Base-by-base conservation (phyloP, 169 alveolate species). In the Eimeria tenella region DNA sequence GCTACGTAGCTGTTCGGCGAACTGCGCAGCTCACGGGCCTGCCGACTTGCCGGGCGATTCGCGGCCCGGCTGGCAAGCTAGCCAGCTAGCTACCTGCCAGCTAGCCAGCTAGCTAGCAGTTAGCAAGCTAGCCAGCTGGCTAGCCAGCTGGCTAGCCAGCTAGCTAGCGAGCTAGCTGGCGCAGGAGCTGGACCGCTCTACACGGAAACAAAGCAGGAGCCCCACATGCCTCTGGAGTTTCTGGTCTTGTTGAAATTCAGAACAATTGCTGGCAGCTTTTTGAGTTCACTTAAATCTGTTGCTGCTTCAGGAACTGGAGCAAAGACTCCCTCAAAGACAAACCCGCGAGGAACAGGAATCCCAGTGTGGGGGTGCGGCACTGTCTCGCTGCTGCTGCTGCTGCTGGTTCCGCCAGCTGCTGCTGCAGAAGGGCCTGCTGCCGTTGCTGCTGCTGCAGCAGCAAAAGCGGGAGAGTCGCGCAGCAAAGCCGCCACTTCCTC, bases 361-460 rank as follows among this genome's bases (percentile, higher is more conserved):
- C 86, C 86, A 19, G 86, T 75, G 86, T 75, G 86, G 13, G 86
- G 86, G n/a, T 75, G 86, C 63, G 63, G 65, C 49, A 75, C 65
- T 6, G 63, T 75, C 9, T 19, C 31, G 65, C 68, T 50, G 65
- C 65, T 15, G 81, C 81, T 63, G 58, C 86, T 75, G 58, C 86
- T 7, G 86, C 63, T 75, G 63, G n/a, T 52, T 31, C 9, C 21
- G 52, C 31, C 42, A 17, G 58, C 9, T 49, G 60, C 73, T 63
- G 73, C 73, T 63, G 73, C n/a, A 17, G 73, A 0, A 6, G 86
- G 86, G 68, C 42, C 86, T 13, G 13, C 86, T 10, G 50, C 82
- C 9, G 13, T n/a, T 75, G 58, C 86, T 50, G 58, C 86, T 2
- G 86, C 11, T 6, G 23, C n/a, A 7, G 25, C 79, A 68, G 52